Conservation (phyloP, 768 basidiomycete species). For the Hemileccinum impolitum region DNA sequence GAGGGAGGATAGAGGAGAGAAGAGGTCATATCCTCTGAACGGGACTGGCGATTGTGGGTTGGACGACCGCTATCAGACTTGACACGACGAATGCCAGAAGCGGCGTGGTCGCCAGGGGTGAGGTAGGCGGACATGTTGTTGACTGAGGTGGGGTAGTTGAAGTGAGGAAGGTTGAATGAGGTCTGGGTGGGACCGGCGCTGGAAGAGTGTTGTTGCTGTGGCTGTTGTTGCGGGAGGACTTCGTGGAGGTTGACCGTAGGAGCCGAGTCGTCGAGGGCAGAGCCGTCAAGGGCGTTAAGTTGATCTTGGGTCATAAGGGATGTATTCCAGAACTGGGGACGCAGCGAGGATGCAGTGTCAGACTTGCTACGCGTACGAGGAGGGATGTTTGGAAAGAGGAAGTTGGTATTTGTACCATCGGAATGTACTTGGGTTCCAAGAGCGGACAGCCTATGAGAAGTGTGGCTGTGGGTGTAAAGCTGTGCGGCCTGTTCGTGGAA, state of each 20-base stretch:
- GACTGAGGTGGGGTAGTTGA: conserved; percentile 31
- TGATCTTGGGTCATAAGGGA: conserved; percentile 37
- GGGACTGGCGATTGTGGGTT: conserved; percentile 49
- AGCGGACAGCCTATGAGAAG: conserved; percentile 35
- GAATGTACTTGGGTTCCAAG: conserved; percentile 30
- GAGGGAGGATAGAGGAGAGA: conserved; percentile 31
- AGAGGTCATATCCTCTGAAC: conserved; percentile 58
- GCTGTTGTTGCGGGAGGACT: conserved; percentile 27
- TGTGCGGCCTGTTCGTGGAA: conserved; percentile 30
- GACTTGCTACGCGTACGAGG: conserved; percentile 56
- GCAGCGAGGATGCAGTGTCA: conserved; percentile 48
- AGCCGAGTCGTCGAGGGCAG: conserved; percentile 38
- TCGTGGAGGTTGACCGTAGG: conserved; percentile 30
- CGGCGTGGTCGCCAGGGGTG: conserved; percentile 26
- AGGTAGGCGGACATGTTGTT: conserved; percentile 43
- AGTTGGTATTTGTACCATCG: conserved; percentile 37
- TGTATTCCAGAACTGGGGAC: conserved; percentile 52
- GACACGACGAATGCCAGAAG: conserved; percentile 43
- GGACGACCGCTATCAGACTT: conserved; percentile 45
- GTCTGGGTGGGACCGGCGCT: conserved; percentile 23
- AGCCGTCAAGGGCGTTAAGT: conserved; percentile 31
- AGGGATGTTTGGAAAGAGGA: conserved; percentile 36
- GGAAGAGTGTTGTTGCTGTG: conserved; percentile 27
- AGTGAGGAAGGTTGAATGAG: conserved; percentile 31
- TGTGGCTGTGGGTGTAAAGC: conserved; percentile 34